phyloP scores from a whole-genome alignment of 2,329 filamentous ascomycete genomes.

The Stachybotrys elegans region DNA sequence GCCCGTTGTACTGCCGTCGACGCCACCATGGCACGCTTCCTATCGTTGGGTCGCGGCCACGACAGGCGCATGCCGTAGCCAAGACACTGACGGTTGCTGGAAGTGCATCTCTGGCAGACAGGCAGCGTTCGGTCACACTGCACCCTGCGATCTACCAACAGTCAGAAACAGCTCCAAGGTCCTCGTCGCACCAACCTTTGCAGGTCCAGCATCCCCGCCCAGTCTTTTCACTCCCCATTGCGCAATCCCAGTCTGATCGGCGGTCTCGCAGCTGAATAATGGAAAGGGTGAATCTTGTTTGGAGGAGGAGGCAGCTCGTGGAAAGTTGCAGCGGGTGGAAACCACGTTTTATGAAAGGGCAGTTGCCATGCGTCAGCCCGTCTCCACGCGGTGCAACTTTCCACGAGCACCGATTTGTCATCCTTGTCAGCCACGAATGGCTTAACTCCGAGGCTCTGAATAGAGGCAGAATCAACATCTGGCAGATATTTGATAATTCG shows the following conservation, averaged over 20 bases:
- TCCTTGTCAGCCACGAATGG: too few relatives aligned
- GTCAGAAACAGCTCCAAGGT: conserved; percentile 1
- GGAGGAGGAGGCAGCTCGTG: too few relatives aligned
- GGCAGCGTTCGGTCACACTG: conserved; percentile 12
- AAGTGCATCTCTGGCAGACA: conserved; percentile 8
- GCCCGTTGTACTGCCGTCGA: not conserved
- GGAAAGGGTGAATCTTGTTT: too few relatives aligned
- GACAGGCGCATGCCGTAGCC: conserved; percentile 14
- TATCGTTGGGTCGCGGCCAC: conserved; percentile 11
- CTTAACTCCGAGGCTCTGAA: too few relatives aligned
- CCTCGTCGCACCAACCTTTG: conserved; percentile 8
- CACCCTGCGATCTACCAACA: conserved; percentile 11
- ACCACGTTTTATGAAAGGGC: not conserved
- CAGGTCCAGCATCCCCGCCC: conserved; percentile 15
- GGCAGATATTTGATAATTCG: too few relatives aligned
- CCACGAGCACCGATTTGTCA: not conserved
- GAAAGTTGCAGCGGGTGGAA: not conserved
- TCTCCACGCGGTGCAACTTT: not conserved
- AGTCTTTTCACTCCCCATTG: conserved; percentile 2
- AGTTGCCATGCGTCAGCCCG: too few relatives aligned
- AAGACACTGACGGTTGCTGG: conserved; percentile 4
- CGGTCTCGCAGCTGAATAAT: not conserved
- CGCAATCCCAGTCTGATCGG: not conserved
- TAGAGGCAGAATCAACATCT: too few relatives aligned
- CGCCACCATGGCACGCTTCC: conserved; percentile 8